Conservation (phyloP, 345 rosid genomes). For the Citrus hindsii region DNA sequence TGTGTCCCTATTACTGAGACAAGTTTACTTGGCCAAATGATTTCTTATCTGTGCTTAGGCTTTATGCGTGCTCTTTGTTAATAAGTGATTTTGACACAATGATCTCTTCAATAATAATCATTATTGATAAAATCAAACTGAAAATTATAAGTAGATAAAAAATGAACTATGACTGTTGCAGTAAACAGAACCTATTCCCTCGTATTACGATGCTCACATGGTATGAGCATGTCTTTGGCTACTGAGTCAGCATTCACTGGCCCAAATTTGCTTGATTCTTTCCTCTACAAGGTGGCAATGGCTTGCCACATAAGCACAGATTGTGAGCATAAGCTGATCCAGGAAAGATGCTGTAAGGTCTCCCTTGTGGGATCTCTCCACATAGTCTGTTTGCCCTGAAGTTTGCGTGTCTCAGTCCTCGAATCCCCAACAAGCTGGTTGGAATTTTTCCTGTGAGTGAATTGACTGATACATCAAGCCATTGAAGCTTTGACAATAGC, state of each 20-base stretch:
- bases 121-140: conserved; percentile 20
- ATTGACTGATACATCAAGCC: conserved; percentile 84
- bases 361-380: conserved; percentile 87
- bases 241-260: conserved; percentile 75
- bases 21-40: not conserved
- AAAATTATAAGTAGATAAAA: conserved; percentile 7
- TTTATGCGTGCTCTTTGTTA: conserved; percentile 11
- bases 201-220: conserved; percentile 26
- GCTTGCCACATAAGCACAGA: conserved; percentile 90
- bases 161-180: conserved; percentile 15
- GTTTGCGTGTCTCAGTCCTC: conserved; percentile 55
- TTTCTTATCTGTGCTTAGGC: not conserved
- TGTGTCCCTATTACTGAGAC: conserved; percentile 16
- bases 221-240: conserved; percentile 18
- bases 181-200: conserved; percentile 16
- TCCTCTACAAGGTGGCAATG: conserved; percentile 70
- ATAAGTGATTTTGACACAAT: conserved; percentile 13
- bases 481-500: conserved; percentile 47
- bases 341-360: conserved; percentile 78
- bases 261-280: conserved; percentile 30
- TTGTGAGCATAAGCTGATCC: conserved; percentile 83
- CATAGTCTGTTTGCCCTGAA: conserved; percentile 90
- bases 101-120: conserved; percentile 6
- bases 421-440: conserved; percentile 50
- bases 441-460: conserved; percentile 71